Base-by-base conservation (phyloP, 768 basidiomycete species). In the Hygrophorus pudorinus region DNA sequence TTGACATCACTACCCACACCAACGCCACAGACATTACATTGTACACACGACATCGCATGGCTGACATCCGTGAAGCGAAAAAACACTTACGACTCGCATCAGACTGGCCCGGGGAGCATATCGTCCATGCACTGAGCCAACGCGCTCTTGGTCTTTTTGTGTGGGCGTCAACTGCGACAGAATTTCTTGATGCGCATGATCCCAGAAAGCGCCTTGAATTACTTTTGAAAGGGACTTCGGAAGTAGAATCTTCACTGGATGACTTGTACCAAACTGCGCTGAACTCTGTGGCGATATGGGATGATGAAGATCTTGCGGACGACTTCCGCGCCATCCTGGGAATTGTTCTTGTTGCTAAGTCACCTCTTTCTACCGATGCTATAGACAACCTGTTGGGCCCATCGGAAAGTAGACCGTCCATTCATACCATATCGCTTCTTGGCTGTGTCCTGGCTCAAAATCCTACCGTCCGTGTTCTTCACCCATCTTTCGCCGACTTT, bases 31-130 rank as follows among this genome's bases (percentile, higher is more conserved):
- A 52, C 31, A 46, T 52, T 21, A 3, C 17, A 12, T 18, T 40
- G 8, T 52, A 43, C 32, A 27, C 49, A 3, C 36, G 37, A 8
- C 24, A 33, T 0, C 24, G 38, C 11, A 34, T 48, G 27, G 38
- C 18, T 16, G 47, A 48, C 5, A 38, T 48, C n/a, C 20, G 31
- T 3, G 30, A 36, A 12, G 17, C 10, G 8, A 32, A 43, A 2
- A 20, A 5, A 13, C 37, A 51, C 4, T 16, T 48, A 10, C 24
- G 11, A 6, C n/a, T 44, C 8, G 34, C 18, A 14, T 30, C 44
- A 17, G 36, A 29, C 3, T 57, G 56, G 56, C 56, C 56, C 1
- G 56, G 53, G 12, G 33, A 46, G 1, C 4, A 38, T 2, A 30
- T 11, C 6, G 53, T 54, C 14, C 5, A n/a, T 5, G 5, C 10